Conservation (phyloP, 495 filamentous ascomycete species). For the Oleoguttula mirabilis region DNA sequence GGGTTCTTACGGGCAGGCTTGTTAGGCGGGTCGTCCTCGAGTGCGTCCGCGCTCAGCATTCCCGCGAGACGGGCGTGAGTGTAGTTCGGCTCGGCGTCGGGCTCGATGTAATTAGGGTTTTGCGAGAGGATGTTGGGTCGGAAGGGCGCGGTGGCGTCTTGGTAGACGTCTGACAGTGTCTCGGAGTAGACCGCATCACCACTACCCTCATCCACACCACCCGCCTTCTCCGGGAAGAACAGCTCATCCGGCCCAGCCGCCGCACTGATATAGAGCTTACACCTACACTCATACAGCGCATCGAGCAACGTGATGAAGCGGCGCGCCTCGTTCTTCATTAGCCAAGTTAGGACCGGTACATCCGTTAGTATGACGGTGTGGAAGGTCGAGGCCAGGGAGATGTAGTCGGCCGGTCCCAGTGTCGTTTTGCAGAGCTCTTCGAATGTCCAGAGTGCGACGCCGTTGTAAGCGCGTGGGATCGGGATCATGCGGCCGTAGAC, state of each 20-base stretch:
- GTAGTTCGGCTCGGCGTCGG: conserved; percentile 19
- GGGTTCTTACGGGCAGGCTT: conserved; percentile 16
- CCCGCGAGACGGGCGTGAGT: conserved; percentile 19
- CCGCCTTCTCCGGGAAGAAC: conserved; percentile 51
- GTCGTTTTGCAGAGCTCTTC: conserved; percentile 41
- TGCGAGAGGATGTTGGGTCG: conserved; percentile 57
- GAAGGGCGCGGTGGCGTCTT: conserved; percentile 57
- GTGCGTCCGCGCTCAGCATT: conserved; percentile 22
- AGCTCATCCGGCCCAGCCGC: conserved; percentile 49
- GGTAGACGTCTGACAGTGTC: conserved; percentile 57
- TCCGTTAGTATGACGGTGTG: conserved; percentile 54
- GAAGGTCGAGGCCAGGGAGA: conserved; percentile 55
- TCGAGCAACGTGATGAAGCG: conserved; percentile 61
- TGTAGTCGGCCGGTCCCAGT: conserved; percentile 61
- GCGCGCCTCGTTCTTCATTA: conserved; percentile 59
- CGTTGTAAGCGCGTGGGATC: conserved; percentile 38
- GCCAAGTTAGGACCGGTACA: conserved; percentile 43
- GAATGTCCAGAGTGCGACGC: conserved; percentile 47
- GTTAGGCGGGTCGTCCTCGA: conserved; percentile 35
- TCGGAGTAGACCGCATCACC: conserved; percentile 50
- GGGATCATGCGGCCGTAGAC: conserved; percentile 49
- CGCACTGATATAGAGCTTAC: conserved; percentile 49
- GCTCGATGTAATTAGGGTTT: conserved; percentile 25
- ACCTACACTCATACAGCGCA: conserved; percentile 57
- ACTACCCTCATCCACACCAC: conserved; percentile 4